These are phyloP conservation scores for Gardenia jasminoides DNA, from an alignment of 257 asterid species.

Conservation along the genomic window DNA sequence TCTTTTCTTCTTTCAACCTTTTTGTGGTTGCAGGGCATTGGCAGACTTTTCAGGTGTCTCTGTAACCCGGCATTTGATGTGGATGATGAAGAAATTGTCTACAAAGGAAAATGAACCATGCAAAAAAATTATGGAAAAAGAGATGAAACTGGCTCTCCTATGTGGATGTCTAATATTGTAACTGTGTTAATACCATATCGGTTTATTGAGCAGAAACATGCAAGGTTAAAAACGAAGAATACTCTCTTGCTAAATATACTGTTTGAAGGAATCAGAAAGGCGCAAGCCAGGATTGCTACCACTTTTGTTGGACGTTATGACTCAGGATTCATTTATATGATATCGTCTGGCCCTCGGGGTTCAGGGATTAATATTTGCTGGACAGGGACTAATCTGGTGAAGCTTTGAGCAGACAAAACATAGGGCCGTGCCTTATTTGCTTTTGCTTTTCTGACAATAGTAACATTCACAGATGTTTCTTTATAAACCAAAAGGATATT, in stretches of 20 bases:
- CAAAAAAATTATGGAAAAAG: background rate
- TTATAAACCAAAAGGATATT: too few species aligned
- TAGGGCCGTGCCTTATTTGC: too few species aligned
- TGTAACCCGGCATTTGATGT: conserved; percentile 87
- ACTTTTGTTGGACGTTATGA: background rate
- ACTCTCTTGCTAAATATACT: background rate
- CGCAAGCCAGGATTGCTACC: background rate
- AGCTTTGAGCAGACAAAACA: too few species aligned
- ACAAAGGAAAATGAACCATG: conserved; percentile 58
- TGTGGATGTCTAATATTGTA: background rate
- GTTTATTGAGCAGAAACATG: background rate
- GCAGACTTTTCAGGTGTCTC: conserved; percentile 82
- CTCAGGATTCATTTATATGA: background rate
- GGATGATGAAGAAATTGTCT: conserved; percentile 84
- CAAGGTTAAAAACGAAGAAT: too few species aligned
- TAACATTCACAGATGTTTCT: background rate
- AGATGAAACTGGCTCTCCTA: background rate
- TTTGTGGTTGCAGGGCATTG: conserved; percentile 60
- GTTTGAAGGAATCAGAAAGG: background rate
- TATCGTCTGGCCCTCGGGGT: background rate
- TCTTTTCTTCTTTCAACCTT: background rate
- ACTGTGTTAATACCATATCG: background rate
- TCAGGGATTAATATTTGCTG: too few species aligned
- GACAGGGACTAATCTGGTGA: too few species aligned
- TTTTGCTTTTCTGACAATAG: too few species aligned